A percentile compares a stretch with the other conserved stretches of the same genome.
phyloP scores from a whole-genome alignment of 805 yeast species.

The Kockiozyma suomiensis region DNA sequence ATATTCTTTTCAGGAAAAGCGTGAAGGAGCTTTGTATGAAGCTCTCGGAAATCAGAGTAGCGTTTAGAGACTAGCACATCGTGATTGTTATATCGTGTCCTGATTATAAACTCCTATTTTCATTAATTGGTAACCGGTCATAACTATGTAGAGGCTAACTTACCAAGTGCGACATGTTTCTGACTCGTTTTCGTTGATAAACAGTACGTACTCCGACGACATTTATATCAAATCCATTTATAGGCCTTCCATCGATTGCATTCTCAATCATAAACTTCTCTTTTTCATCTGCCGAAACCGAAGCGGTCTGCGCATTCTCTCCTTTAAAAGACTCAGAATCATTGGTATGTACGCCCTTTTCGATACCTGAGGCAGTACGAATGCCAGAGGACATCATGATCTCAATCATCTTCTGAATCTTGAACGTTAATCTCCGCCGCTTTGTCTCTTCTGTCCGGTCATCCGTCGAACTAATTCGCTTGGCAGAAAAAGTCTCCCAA shows the following conservation, averaged over 20 bases:
- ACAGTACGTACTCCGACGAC: conserved; percentile 63
- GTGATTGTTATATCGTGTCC: conserved; percentile 45
- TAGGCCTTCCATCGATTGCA: conserved; percentile 39
- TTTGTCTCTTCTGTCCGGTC: conserved; percentile 80
- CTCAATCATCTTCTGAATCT: conserved; percentile 63
- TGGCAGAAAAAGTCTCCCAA: conserved; percentile 72
- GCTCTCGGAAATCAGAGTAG: conserved; percentile 66
- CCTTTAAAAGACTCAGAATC: conserved; percentile 6
- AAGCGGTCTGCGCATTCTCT: background rate
- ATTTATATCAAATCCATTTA: conserved; percentile 65
- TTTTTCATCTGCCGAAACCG: conserved; percentile 30
- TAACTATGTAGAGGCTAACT: no score
- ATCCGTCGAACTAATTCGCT: conserved; percentile 69
- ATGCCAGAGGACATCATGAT: conserved; percentile 76
- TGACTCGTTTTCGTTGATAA: conserved; percentile 23
- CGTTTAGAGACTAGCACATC: conserved; percentile 58
- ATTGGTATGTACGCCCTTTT: conserved; percentile 23
- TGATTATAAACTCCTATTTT: conserved; percentile 54
- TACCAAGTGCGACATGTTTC: conserved; percentile 27
- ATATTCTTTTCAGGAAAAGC: conserved; percentile 71
- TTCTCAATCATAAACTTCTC: conserved; percentile 32
- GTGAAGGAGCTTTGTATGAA: conserved; percentile 48
- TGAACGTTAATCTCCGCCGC: conserved; percentile 61
- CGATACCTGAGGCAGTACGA: conserved; percentile 48
- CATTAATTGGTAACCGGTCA: no score